These are phyloP conservation scores for Actinomucor elegans DNA, from an alignment of 371 early-diverging fungal species.

Conservation along the genomic window DNA sequence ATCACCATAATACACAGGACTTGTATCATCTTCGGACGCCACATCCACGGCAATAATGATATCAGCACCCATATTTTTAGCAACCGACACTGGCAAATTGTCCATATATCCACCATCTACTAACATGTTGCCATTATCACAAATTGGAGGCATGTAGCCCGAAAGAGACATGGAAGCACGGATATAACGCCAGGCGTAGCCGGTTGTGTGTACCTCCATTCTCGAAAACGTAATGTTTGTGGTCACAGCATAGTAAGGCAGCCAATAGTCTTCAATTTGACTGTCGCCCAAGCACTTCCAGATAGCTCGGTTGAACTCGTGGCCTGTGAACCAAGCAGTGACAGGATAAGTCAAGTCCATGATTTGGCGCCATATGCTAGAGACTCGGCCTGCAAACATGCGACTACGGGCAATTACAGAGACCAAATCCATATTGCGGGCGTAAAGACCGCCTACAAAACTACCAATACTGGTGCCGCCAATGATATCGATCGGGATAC, in stretches of 20 bases:
- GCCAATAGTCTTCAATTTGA: slow-evolving; percentile 98
- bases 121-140: slow-evolving; percentile 95
- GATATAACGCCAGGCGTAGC: slow-evolving; percentile 97
- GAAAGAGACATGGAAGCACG: slow-evolving; percentile 99
- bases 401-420: slow-evolving; percentile 86
- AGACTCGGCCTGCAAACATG: slow-evolving; percentile 81
- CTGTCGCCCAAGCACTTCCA: slow-evolving; percentile 93
- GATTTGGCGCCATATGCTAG: slow-evolving; percentile 87
- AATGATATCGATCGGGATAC: slow-evolving; percentile 97
- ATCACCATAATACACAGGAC: slow-evolving; percentile 88
- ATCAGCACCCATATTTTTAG: slow-evolving; percentile 89
- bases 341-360: slow-evolving; percentile 97
- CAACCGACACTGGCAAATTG: slow-evolving; percentile 96
- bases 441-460: slow-evolving; percentile 96
- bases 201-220: slow-evolving; percentile 90
- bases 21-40: slow-evolving; percentile 89
- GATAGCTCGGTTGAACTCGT: slow-evolving; percentile 94
- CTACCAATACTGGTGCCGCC: slow-evolving; percentile 99
- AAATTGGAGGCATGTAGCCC: slow-evolving; percentile 94
- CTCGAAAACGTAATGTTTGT: slow-evolving; percentile 97
- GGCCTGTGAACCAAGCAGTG: slow-evolving; percentile 89
- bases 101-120: slow-evolving; percentile 99
- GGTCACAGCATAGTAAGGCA: slow-evolving; percentile 96
- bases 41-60: slow-evolving; percentile 98
- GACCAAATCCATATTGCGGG: slow-evolving; percentile 86